Conservation (phyloP, 768 basidiomycete species). For the Lactarius evosmus region DNA sequence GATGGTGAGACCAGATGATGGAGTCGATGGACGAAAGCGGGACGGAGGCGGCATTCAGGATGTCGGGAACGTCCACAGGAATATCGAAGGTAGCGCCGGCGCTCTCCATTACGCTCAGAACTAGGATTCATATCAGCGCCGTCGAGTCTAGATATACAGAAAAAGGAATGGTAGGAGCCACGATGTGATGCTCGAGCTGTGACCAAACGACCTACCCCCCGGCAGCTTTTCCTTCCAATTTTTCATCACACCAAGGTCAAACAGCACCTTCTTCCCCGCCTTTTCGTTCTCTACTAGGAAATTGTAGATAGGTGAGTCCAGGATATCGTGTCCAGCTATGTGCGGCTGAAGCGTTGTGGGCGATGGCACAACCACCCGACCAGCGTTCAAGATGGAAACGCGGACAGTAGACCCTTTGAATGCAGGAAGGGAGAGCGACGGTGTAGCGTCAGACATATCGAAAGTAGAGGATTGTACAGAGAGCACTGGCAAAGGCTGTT, state of each 20-base stretch:
- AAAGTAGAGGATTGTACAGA: not conserved
- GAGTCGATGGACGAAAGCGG: not conserved
- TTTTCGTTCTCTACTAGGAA: constrained; percentile 9
- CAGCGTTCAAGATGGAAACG: not conserved
- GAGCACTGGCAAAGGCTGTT: no score
- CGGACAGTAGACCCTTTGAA: not conserved
- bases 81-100: not conserved
- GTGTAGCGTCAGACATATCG: not conserved
- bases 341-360: not conserved
- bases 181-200: not conserved
- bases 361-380: not conserved
- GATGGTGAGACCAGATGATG: constrained; percentile 8
- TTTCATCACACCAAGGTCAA: constrained; percentile 3
- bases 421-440: not conserved
- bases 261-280: not conserved
- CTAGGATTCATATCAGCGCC: no score
- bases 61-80: not conserved
- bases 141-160: no score
- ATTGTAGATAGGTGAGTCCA: not conserved
- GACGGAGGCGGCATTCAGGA: not conserved
- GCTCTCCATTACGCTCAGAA: no score
- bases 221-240: not conserved
- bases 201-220: no score
- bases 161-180: not conserved
- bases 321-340: not conserved